Evolutionary conservation across 164 flowering plant species (phyloP).

Genomic region (Pachysandra terminalis): DNA sequence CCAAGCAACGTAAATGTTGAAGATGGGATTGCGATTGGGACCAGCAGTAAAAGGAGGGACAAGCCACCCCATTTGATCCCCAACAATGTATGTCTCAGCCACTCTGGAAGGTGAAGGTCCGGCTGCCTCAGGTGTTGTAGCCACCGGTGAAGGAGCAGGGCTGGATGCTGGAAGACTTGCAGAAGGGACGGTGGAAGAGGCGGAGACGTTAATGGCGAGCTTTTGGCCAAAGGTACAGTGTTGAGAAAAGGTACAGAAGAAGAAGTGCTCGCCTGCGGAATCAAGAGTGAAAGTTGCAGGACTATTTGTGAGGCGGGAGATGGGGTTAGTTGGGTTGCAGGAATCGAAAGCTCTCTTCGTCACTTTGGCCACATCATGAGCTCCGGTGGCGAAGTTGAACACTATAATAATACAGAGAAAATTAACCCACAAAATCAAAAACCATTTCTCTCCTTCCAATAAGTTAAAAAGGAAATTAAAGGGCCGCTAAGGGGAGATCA

Average conservation of each 20-base stretch:
- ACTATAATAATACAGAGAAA: conserved; percentile 13
- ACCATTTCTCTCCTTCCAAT: too few relatives aligned
- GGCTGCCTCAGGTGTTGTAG: not conserved
- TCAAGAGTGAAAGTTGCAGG: conserved; percentile 35
- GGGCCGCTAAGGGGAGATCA: too few relatives aligned
- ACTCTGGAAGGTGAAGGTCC: conserved; percentile 1
- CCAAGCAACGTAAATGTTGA: conserved; percentile 11
- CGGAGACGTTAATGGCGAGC: conserved; percentile 27
- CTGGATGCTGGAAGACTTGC: not conserved
- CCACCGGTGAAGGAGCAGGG: not conserved
- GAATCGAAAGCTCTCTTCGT: conserved; percentile 32
- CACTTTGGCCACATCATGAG: conserved; percentile 37
- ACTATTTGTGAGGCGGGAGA: conserved; percentile 18
- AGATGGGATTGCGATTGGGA: too few relatives aligned
- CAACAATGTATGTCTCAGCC: conserved; percentile 9
- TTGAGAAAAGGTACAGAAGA: conserved; percentile 33
- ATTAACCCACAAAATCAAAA: not conserved
- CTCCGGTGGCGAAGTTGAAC: conserved; percentile 27
- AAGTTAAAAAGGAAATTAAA: too few relatives aligned
- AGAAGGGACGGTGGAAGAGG: not conserved
- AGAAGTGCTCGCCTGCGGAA: conserved; percentile 35
- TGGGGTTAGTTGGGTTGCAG: conserved; percentile 26
- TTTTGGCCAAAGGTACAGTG: conserved; percentile 43
- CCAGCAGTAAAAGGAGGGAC: too few relatives aligned
- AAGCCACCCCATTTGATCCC: conserved; percentile 20